These are phyloP conservation scores for Apiotrichum sp. DNA, from an alignment of 1,284 basidiomycete genomes.

Conservation along the genomic window DNA sequence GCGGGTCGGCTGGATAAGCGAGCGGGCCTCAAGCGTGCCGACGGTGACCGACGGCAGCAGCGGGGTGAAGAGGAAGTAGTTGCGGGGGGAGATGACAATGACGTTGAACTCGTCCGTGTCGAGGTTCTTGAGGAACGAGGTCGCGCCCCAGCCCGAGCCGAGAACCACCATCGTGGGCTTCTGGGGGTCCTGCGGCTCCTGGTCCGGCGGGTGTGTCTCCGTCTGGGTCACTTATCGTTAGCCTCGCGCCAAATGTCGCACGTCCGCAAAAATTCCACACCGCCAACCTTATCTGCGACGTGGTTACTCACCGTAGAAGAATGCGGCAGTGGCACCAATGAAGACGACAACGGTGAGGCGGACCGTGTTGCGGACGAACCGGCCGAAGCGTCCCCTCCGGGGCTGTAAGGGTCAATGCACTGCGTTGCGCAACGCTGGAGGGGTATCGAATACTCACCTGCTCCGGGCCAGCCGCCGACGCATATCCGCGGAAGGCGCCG, in stretches of 20 bases:
- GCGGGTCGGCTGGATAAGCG: conserved; percentile 88
- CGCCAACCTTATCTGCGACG: neutral
- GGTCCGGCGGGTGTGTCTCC: conserved; percentile 69
- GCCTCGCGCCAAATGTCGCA: too few relatives aligned
- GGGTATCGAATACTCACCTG: too few relatives aligned
- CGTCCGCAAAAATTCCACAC: too few relatives aligned
- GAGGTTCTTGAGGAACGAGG: conserved; percentile 77
- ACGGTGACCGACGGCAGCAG: conserved; percentile 89
- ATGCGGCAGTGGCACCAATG: conserved; percentile 54
- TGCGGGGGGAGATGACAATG: conserved; percentile 88
- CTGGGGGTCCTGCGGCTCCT: conserved; percentile 75
- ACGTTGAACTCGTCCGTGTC: conserved; percentile 95
- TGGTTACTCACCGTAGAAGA: conserved; percentile 59
- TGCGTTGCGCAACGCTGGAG: too few relatives aligned
- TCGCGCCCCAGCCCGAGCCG: conserved; percentile 94
- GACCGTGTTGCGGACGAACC: conserved; percentile 55
- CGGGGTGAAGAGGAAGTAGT: conserved; percentile 95
- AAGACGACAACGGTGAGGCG: conserved; percentile 59
- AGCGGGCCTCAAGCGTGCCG: conserved; percentile 71
- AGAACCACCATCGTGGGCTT: conserved; percentile 93
- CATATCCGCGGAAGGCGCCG: conserved; percentile 2
- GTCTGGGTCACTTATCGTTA: conserved; percentile 55
- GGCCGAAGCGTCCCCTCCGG: conserved; percentile 4
- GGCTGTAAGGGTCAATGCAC: too few relatives aligned
- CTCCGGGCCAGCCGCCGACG: neutral